Base-by-base conservation (phyloP, 306 rosid species). In the Casuarina cunninghamiana region DNA sequence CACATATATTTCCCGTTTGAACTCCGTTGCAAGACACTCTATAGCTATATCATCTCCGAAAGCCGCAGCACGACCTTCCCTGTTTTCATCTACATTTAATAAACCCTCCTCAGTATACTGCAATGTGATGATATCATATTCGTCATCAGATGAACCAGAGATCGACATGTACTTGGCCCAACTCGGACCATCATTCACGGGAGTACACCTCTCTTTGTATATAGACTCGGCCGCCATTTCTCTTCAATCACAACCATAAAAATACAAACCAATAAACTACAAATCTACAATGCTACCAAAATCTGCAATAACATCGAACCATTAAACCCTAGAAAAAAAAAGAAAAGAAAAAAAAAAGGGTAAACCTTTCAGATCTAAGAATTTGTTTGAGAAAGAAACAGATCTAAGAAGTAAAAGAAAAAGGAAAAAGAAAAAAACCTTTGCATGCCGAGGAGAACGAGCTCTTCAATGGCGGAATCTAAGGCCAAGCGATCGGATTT, bases 141-240 rank as follows among this genome's bases (percentile, higher is more conserved):
- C 97, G 84, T 92, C 99, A 53, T 84, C 93, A 15, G 84, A 79
- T 16, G 91, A 93, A 77, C 99, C 99, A 70, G 97, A 91, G 76
- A 88, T 91, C 79, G 89, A 89, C 99, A 95, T 95, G 88, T 93
- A 95, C 82, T 95, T 95, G 53, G 96, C 97, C 99, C 99, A 95
- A 79, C 91, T 89, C 54, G 87, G 85, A 71, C 97, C 96, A 80
- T 95, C 91, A 76, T 69, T 84, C 88, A 93, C 93, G 11, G 89
- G 86, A 79, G 85, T 68, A 73, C 99, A 95, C 80, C 99, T 87
- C 86, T 95, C 99, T 74, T 86, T 95, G 91, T 95, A 95, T 43
- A 93, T 89, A 63, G 99, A 91, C 89, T 95, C 97, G 17, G 96
- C 97, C 38, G 97, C 99, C 79, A 83, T 49, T 83, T 92, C 97